These are phyloP conservation scores for Nidularia pulvinata DNA, from an alignment of 768 basidiomycete species.

Conservation along the genomic window DNA sequence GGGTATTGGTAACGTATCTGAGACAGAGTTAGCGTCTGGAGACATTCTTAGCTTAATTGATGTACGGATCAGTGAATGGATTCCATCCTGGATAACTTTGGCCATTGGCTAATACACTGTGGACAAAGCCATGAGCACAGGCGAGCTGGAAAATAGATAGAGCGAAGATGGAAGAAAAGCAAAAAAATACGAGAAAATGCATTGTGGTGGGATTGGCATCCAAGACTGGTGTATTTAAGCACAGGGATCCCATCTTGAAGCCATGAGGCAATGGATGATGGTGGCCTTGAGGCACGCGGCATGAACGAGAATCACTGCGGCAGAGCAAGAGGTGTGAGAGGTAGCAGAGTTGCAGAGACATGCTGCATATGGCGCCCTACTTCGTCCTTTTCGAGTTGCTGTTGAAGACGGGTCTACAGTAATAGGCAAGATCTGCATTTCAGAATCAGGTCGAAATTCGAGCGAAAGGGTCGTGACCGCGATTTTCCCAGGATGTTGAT, in stretches of 20 bases:
- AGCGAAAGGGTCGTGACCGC: too few relatives aligned
- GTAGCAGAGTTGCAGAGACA: too few relatives aligned
- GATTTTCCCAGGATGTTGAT: too few relatives aligned
- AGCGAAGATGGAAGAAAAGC: slow-evolving; percentile 7
- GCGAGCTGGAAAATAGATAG: slow-evolving; percentile 12
- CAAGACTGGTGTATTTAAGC: background rate
- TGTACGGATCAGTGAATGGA: slow-evolving; percentile 36
- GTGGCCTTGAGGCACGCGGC: too few relatives aligned
- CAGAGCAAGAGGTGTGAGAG: background rate
- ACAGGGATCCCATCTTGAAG: too few relatives aligned
- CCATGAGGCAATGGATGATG: too few relatives aligned
- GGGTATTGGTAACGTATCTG: slow-evolving; percentile 13
- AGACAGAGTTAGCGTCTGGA: slow-evolving; percentile 8
- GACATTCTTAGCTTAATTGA: slow-evolving; percentile 4
- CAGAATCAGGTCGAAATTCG: too few relatives aligned
- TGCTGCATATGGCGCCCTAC: too few relatives aligned
- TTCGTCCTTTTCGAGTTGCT: too few relatives aligned
- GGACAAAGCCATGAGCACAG: slow-evolving; percentile 33
- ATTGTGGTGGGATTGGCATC: background rate
- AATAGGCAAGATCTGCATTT: too few relatives aligned
- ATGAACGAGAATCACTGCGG: background rate
- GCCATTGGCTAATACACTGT: slow-evolving; percentile 23
- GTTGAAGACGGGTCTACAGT: too few relatives aligned
- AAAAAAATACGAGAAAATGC: slow-evolving; percentile 7
- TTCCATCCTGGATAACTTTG: slow-evolving; percentile 33